Base-by-base conservation (phyloP, 768 basidiomycete genomes). In the Agaricus subrufescens region DNA sequence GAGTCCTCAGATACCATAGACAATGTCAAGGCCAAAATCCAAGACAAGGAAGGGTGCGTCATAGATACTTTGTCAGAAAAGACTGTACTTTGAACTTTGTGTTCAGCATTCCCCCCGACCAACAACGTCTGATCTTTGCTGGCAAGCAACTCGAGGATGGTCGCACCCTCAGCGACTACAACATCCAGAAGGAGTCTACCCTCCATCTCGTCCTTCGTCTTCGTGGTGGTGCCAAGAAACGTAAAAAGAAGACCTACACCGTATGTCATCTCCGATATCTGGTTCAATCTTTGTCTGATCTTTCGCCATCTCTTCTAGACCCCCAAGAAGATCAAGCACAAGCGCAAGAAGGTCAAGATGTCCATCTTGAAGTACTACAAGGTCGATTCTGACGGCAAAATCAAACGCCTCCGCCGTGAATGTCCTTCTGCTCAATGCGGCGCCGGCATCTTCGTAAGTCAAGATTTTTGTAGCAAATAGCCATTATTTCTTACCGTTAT, bases 291-390 rank as follows among this genome's bases (percentile, higher is more conserved):
- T 40, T 12, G 12, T 12, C n/a, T 8, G 2, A 55, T 54, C 14
- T 62, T 46, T 29, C 23, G 50, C 23, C 52, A 15, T 31, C 58
- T 30, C 39, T 43, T 23, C 23, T 29, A 91, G 89, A 96, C 94
- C 68, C 94, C 94, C 75, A 97, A 96, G 85, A 98, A 98, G 84
- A 86, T 97, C 85, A 98, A 97, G 88, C 95, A 96, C 82, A 97
- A 97, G 86, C 88, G 90, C 75, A 98, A 98, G 85, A 97, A 98
- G 83, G 93, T 96, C 82, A 98, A 98, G 89, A 98, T 99, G 94
- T 79, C 94, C 68, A 97, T 98, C 78, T 82, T 99, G 74, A 98
- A 98, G 79, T 99, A 97, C 84, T 99, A 98, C 83, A 96, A 97
- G 80, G 95, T 99, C 65, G 96, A 98, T 77, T 95, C 94, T 46